Evolutionary conservation across 1,284 basidiomycete species (phyloP), one percentile per base, ranked within the genome.

Genomic region (Melampsora larici-populina): DNA sequence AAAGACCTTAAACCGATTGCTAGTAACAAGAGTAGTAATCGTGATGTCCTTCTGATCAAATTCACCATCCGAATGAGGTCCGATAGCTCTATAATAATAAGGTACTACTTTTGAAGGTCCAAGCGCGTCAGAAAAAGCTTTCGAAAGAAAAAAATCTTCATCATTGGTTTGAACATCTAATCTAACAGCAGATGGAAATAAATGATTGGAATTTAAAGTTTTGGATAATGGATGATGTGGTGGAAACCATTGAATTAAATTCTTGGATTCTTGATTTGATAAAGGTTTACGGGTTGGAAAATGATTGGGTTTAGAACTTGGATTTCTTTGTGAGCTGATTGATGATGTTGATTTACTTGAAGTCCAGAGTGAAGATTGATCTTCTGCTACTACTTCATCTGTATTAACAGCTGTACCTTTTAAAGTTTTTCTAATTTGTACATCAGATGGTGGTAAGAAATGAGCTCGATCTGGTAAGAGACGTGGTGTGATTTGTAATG

Each of bases 1-100:
- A 81, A 93, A 89, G 26, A 90, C 90, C 63, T 88, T 86, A 83
- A 92, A 90, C 18, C 92, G 86, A 81, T 91, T 90, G 82, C 87
- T 89, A 1, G 92, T 93, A 40, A 93, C 89, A 40, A 93, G 86
- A 1, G 92, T 93, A 1, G 92, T 91, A 76, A 94, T 88, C 0
- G 92, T 92, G 65, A 93, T 89, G 80, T 93, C 92, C 62, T 90
- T 87, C 60, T 81, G 79, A 17, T 70, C 24, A 31, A 78, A 62
- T 6, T 51, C 21, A 18, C 67, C 75, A 60, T 80, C 79, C 66
- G 81, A 81, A 1, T 72, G 79, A 15, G 83, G 79, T 43, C 88
- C 86, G 5, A 76, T 70, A 13, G 90, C 90, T 74, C 88, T 88
- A 83, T 91, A 91, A 83, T 90, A 93, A 85, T 89, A 93, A 0